A percentile compares a stretch with the other conserved stretches of the same genome.
These are phyloP conservation scores for Colletotrichum neosansevieriae DNA, from an alignment of 2,329 filamentous ascomycete species.

Conservation along the genomic window DNA sequence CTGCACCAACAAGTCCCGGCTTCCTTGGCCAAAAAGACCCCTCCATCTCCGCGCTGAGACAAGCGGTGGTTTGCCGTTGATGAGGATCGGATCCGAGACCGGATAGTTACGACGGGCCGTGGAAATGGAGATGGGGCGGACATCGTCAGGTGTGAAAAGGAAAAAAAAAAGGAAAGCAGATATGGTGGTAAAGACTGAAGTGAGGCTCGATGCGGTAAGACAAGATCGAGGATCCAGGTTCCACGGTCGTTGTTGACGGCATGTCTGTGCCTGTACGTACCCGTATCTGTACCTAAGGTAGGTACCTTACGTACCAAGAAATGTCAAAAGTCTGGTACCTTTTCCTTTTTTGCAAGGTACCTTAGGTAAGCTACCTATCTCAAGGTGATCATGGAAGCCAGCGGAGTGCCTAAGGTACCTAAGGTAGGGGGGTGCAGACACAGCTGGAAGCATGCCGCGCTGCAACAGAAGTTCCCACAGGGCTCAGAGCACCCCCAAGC, in stretches of 20 bases:
- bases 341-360: no score
- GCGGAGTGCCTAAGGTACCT: no score
- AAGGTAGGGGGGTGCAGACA: no score
- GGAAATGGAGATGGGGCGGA: background rate
- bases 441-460: no score
- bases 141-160: slow-evolving; percentile 1
- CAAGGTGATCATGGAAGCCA: no score
- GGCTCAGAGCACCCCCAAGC: background rate
- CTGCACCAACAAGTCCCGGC: slow-evolving; percentile 21
- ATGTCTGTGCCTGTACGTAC: no score
- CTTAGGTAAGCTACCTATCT: no score
- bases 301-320: no score
- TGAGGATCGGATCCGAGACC: slow-evolving; percentile 30
- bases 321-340: no score
- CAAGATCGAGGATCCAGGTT: background rate
- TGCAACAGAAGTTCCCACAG: no score
- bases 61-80: slow-evolving; percentile 30
- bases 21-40: slow-evolving; percentile 3
- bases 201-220: slow-evolving; percentile 10
- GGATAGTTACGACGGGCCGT: slow-evolving; percentile 6
- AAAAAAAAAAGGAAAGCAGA: background rate
- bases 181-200: background rate
- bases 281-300: no score
- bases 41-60: slow-evolving; percentile 34
- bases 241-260: background rate